These are phyloP conservation scores for Phoma sp. DNA, from an alignment of 2,329 filamentous ascomycete genomes.

Conservation along the genomic window DNA sequence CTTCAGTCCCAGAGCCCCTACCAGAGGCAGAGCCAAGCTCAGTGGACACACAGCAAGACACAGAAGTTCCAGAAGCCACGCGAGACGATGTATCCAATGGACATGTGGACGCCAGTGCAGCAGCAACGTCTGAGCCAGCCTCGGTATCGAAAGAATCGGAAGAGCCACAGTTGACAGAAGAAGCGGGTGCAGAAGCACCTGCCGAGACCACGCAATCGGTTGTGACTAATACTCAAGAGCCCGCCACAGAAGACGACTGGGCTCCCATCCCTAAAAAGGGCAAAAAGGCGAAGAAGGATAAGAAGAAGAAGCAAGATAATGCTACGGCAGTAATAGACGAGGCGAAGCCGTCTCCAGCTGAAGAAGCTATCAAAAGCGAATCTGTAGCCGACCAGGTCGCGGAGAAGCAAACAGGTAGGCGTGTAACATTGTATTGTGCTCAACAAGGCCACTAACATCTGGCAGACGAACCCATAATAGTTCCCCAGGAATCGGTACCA, in stretches of 20 bases:
- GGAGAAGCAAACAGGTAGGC: slow-evolving; percentile 6
- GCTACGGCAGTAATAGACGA: neutral
- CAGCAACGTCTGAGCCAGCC: neutral
- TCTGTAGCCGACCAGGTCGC: slow-evolving; percentile 4
- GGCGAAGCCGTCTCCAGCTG: neutral
- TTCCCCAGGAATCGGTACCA: slow-evolving; percentile 7
- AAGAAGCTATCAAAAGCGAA: neutral
- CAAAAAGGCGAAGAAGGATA: slow-evolving; percentile 15
- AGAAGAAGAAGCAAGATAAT: slow-evolving; percentile 12
- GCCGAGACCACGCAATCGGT: neutral
- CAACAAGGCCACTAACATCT: slow-evolving; percentile 1
- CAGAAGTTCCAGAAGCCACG: neutral
- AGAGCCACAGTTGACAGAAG: neutral
- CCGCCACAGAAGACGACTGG: slow-evolving; percentile 2
- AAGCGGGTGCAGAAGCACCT: neutral
- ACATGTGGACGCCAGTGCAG: neutral
- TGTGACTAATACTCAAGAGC: neutral
- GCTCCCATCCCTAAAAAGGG: slow-evolving; percentile 8
- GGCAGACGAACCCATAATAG: slow-evolving; percentile 7
- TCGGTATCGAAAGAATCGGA: neutral
- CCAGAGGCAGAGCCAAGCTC: slow-evolving; percentile 4
- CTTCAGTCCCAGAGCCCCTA: neutral
- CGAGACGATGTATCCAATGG: neutral
- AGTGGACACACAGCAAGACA: neutral
- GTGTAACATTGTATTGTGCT: neutral